Percentiles rank a stretch among this genome's conserved stretches.
Evolutionary conservation across 108 stramenopile species (phyloP).

Genomic region (Mayamaea pseudoterrestris): DNA sequence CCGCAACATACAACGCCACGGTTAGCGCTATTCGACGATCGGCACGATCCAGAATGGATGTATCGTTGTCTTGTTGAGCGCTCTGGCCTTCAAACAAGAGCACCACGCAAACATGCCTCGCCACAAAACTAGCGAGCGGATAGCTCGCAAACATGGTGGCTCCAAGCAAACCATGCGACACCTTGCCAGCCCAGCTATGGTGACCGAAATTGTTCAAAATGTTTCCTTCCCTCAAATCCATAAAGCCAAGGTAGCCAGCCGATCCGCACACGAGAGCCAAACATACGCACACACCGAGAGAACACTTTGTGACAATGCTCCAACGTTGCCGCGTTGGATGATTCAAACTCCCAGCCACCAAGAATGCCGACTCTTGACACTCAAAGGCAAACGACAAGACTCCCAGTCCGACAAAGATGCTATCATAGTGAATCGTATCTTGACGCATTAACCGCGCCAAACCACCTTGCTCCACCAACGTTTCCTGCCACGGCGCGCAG

Average conservation of each 20-base stretch:
- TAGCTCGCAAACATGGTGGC: constrained; percentile 80
- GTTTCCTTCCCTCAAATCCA: constrained; percentile 62
- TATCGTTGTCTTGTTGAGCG: constrained; percentile 47
- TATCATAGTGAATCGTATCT: constrained; percentile 27
- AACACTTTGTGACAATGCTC: constrained; percentile 44
- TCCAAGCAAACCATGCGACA: constrained; percentile 43
- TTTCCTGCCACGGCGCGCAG: constrained; percentile 40
- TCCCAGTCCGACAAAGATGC: constrained; percentile 73
- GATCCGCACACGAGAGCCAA: constrained; percentile 49
- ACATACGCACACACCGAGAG: constrained; percentile 24
- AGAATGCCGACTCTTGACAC: constrained; percentile 79
- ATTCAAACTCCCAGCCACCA: constrained; percentile 48
- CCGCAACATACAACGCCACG: constrained; percentile 36
- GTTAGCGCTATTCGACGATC: constrained; percentile 40
- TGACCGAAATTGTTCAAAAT: constrained; percentile 65
- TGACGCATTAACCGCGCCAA: constrained; percentile 32
- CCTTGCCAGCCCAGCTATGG: constrained; percentile 37
- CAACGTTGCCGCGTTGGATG: constrained; percentile 42
- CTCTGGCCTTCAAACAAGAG: constrained; percentile 55
- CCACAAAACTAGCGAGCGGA: constrained; percentile 57
- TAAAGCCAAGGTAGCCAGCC: constrained; percentile 59
- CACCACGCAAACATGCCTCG: constrained; percentile 61
- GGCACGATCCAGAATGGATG: constrained; percentile 16
- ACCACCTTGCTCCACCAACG: constrained; percentile 46
- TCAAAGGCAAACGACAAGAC: constrained; percentile 68